Evolutionary conservation across 2,329 filamentous ascomycete genomes (phyloP).

Genomic region (Ophiocordyceps robertsii): DNA sequence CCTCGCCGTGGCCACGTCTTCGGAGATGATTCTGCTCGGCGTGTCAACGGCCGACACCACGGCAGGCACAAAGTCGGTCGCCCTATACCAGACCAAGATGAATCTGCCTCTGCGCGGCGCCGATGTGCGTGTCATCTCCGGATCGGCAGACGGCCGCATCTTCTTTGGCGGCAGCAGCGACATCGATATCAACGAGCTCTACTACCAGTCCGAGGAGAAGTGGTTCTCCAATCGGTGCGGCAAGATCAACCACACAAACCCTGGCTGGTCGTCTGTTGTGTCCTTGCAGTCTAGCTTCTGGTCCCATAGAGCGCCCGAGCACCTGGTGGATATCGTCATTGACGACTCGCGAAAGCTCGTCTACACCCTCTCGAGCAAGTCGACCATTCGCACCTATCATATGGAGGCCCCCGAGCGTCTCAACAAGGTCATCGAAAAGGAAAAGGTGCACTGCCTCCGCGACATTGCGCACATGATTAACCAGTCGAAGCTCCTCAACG

Average conservation of each 20-base stretch:
- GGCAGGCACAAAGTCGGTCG: slow-evolving; percentile 58
- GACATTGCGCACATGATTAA: slow-evolving; percentile 81
- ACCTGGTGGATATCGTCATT: slow-evolving; percentile 66
- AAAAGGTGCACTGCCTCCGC: slow-evolving; percentile 44
- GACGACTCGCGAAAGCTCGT: slow-evolving; percentile 81
- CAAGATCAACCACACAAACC: slow-evolving; percentile 78
- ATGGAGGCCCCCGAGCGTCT: slow-evolving; percentile 55
- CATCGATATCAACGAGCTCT: slow-evolving; percentile 85
- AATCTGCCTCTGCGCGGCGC: slow-evolving; percentile 61
- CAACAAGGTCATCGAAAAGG: slow-evolving; percentile 52
- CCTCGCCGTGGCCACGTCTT: slow-evolving; percentile 74
- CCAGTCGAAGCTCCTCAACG: slow-evolving; percentile 55
- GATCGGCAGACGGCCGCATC: slow-evolving; percentile 75
- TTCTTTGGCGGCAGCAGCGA: slow-evolving; percentile 77
- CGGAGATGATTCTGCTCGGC: slow-evolving; percentile 78
- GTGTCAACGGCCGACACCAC: slow-evolving; percentile 55
- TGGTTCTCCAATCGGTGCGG: slow-evolving; percentile 88
- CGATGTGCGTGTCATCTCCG: slow-evolving; percentile 65
- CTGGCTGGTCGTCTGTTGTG: slow-evolving; percentile 54
- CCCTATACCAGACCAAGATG: slow-evolving; percentile 84
- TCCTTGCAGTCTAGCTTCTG: slow-evolving; percentile 35
- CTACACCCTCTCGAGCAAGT: slow-evolving; percentile 79
- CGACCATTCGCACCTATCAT: slow-evolving; percentile 84
- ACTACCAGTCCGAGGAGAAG: slow-evolving; percentile 91
- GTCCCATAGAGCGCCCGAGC: slow-evolving; percentile 40